Evolutionary conservation across 805 yeast species (phyloP).

Genomic region (Saccharomyces paradoxus): DNA sequence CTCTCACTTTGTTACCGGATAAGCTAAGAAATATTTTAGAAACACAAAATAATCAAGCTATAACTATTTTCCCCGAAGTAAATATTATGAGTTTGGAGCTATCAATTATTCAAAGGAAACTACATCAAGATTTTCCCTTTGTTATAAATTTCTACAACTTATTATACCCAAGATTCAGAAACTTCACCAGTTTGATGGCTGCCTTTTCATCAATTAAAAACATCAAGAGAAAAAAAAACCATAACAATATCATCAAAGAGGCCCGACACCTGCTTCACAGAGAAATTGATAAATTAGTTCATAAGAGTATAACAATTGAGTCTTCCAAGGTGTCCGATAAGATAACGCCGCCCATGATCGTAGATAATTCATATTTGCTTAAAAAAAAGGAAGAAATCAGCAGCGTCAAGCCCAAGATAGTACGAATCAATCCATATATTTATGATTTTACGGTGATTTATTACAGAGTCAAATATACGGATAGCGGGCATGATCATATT

Average conservation of each 20-base stretch:
- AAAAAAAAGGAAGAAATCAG: neutral
- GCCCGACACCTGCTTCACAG: conserved; percentile 42
- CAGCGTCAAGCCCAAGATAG: neutral
- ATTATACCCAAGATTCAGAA: conserved; percentile 70
- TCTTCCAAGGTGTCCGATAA: neutral
- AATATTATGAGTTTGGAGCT: conserved; percentile 52
- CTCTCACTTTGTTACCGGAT: conserved; percentile 39
- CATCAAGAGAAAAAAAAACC: conserved; percentile 26
- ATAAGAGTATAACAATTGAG: neutral
- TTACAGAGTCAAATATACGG: conserved; percentile 26
- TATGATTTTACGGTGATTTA: conserved; percentile 34
- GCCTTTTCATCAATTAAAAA: conserved; percentile 23
- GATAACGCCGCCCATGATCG: neutral
- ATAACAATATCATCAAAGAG: conserved; percentile 39
- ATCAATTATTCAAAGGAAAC: conserved; percentile 40
- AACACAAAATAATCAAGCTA: conserved; percentile 42
- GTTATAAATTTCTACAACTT: conserved; percentile 54
- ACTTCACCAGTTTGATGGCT: conserved; percentile 43
- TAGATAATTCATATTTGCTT: neutral
- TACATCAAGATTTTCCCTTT: conserved; percentile 45
- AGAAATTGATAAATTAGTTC: conserved; percentile 8
- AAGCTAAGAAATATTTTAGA: conserved; percentile 32
- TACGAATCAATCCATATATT: conserved; percentile 12
- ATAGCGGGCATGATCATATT: conserved; percentile 17
- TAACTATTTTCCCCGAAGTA: conserved; percentile 80